Percentiles rank a stretch among this genome's conserved stretches.
These are phyloP conservation scores for Xerocomus spinulosus DNA, from an alignment of 768 basidiomycete species.

Conservation along the genomic window DNA sequence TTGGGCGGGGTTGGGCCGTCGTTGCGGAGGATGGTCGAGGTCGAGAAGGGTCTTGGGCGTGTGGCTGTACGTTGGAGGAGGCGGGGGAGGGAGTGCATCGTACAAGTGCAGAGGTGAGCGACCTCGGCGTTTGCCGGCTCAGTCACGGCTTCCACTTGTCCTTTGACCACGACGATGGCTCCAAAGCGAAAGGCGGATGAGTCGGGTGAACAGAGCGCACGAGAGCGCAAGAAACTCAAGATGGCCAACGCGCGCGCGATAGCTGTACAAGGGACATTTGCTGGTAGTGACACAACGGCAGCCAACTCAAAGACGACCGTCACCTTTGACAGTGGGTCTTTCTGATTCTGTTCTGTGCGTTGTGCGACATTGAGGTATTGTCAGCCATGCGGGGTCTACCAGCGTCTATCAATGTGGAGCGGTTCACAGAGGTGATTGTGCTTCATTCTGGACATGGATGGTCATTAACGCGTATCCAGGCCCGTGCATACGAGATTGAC, in stretches of 20 bases:
- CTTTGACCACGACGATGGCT: too few species aligned
- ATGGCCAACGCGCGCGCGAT: conserved; percentile 62
- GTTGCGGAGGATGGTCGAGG: conserved; percentile 40
- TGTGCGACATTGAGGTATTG: neutral
- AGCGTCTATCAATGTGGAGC: conserved; percentile 77
- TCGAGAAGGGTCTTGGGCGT: conserved; percentile 39
- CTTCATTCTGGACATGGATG: neutral
- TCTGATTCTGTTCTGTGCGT: neutral
- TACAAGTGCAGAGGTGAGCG: too few species aligned
- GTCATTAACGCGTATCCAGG: conserved; percentile 39
- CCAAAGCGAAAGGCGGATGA: conserved; percentile 40
- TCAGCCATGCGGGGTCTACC: conserved; percentile 62
- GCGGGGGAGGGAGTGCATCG: too few species aligned
- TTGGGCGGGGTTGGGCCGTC: conserved; percentile 41
- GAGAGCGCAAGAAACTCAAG: conserved; percentile 69
- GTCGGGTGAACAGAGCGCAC: conserved; percentile 27
- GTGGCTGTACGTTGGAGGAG: conserved; percentile 14
- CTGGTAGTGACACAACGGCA: conserved; percentile 7
- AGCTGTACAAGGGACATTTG: conserved; percentile 45
- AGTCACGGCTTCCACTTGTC: too few species aligned
- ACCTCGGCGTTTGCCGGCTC: too few species aligned
- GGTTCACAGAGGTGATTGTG: conserved; percentile 69
- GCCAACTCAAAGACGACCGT: conserved; percentile 23
- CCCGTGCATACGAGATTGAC: conserved; percentile 82
- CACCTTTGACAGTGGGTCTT: conserved; percentile 36